phyloP scores from a whole-genome alignment of 176 grass and related monocot genomes.

The Oryza australiensis region DNA sequence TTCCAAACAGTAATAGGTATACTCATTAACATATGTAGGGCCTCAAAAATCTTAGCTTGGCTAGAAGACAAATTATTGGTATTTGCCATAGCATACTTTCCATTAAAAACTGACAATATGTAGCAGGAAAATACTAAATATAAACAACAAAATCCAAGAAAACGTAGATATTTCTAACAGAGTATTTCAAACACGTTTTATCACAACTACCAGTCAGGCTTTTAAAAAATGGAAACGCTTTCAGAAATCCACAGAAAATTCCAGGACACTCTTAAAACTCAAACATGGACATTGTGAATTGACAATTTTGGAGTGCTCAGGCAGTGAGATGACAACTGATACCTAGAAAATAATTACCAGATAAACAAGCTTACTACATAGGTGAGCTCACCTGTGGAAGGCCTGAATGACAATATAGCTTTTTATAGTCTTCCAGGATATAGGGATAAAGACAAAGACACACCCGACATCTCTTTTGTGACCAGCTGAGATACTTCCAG shows the following conservation, averaged over 20 bases:
- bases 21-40: background rate
- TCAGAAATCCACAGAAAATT: background rate
- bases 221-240: background rate
- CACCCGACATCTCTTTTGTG: background rate
- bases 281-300: background rate
- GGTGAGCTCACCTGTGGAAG: conserved; percentile 2
- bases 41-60: background rate
- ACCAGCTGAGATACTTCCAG: conserved; percentile 1
- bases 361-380: background rate
- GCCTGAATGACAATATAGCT: background rate
- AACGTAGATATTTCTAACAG: background rate
- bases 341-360: background rate
- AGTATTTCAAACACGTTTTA: background rate
- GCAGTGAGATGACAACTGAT: background rate
- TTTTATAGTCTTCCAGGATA: background rate
- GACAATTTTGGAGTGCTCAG: background rate
- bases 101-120: too few relatives aligned
- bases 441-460: background rate
- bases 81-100: too few relatives aligned
- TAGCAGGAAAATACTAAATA: too few relatives aligned
- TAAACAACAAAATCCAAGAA: background rate
- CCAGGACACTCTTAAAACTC: background rate
- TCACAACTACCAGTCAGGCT: background rate
- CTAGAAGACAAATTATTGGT: too few relatives aligned
- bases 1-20: background rate